Evolutionary conservation across 2,329 filamentous ascomycete species (phyloP).

Genomic region (Fusarium sp.): DNA sequence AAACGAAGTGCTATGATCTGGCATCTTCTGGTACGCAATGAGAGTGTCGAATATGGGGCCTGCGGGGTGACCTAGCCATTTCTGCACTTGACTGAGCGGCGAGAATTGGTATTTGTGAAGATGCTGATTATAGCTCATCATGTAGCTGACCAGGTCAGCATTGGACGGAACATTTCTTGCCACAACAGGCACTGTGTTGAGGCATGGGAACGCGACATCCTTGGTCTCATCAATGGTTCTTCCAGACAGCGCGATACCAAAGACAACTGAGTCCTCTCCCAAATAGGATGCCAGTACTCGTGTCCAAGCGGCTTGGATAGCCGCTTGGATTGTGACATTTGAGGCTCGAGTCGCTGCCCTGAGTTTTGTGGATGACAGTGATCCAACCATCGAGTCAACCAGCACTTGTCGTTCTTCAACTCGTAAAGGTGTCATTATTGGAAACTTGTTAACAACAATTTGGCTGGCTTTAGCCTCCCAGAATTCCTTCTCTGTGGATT

Average conservation of each 20-base stretch:
- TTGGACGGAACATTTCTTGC: constrained; percentile 67
- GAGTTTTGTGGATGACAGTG: constrained; percentile 57
- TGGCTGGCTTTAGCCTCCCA: constrained; percentile 69
- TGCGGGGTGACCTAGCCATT: constrained; percentile 73
- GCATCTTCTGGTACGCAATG: constrained; percentile 80
- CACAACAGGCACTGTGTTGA: constrained; percentile 81
- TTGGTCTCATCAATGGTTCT: constrained; percentile 70
- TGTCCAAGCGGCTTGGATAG: constrained; percentile 82
- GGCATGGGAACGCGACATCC: constrained; percentile 76
- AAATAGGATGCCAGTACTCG: constrained; percentile 79
- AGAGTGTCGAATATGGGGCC: constrained; percentile 83
- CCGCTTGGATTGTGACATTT: constrained; percentile 80
- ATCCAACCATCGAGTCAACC: constrained; percentile 50
- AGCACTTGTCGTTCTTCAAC: constrained; percentile 49
- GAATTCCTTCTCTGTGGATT: constrained; percentile 60
- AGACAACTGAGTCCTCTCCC: constrained; percentile 78
- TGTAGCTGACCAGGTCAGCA: constrained; percentile 64
- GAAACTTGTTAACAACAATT: constrained; percentile 75
- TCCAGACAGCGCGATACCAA: constrained; percentile 84
- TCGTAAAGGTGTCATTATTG: constrained; percentile 74
- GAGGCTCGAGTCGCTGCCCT: constrained; percentile 64
- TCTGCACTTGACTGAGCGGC: constrained; percentile 77
- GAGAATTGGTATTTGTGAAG: constrained; percentile 77
- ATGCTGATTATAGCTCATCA: constrained; percentile 72
- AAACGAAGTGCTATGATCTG: constrained; percentile 32